These are phyloP conservation scores for Trichodelitschia bisporula DNA, from an alignment of 495 filamentous ascomycete genomes.

Conservation along the genomic window DNA sequence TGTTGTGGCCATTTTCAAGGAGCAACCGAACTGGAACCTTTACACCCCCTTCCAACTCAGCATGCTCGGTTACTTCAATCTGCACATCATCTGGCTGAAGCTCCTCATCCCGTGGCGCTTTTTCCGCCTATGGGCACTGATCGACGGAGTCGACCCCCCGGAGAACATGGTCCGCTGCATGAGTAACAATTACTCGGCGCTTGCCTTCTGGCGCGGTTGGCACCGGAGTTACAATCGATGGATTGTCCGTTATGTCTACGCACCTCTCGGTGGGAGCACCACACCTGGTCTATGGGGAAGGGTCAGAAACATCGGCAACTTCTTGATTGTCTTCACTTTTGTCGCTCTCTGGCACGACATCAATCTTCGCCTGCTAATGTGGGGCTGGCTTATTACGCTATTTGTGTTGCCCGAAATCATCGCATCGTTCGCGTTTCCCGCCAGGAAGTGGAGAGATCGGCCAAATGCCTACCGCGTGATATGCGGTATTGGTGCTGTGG, in stretches of 20 bases:
- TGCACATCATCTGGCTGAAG: conserved; percentile 96
- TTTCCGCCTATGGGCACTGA: conserved; percentile 81
- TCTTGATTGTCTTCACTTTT: conserved; percentile 80
- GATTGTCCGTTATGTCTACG: conserved; percentile 82
- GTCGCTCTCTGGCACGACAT: conserved; percentile 98
- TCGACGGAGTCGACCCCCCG: conserved; percentile 80
- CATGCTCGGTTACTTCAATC: conserved; percentile 87
- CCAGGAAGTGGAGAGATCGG: conserved; percentile 34
- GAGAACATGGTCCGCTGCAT: conserved; percentile 98
- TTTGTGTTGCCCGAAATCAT: conserved; percentile 81
- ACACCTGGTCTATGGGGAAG: conserved; percentile 15
- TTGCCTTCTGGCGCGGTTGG: conserved; percentile 93
- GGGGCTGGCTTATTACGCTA: conserved; percentile 86
- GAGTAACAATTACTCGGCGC: conserved; percentile 74
- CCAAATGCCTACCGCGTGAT: conserved; percentile 53
- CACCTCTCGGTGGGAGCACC: conserved; percentile 58
- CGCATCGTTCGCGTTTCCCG: conserved; percentile 45
- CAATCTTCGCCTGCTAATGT: conserved; percentile 71
- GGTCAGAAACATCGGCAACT: conserved; percentile 35
- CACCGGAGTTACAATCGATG: conserved; percentile 86
- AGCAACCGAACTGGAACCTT: conserved; percentile 47
- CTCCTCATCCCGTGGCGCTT: conserved; percentile 90
- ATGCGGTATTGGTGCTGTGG: conserved; percentile 67
- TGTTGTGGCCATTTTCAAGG: conserved; percentile 75
- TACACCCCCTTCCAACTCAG: conserved; percentile 77